Conservation (phyloP, 2,329 filamentous ascomycete species). For the Dothidotthia symphoricarpi region DNA sequence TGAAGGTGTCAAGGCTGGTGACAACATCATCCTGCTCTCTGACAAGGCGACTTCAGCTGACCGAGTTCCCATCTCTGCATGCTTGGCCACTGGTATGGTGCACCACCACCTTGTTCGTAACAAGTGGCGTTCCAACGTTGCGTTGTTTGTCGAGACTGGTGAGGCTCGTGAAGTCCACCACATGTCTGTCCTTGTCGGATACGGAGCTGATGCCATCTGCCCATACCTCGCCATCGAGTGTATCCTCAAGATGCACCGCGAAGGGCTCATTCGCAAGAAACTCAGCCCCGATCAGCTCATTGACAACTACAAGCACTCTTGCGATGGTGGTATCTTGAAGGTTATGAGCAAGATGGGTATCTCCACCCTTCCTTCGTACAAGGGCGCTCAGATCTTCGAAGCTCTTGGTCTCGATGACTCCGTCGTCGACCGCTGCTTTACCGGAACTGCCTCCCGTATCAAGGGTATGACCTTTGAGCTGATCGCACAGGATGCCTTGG, state of each 20-base stretch:
- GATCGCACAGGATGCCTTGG: constrained; percentile 91
- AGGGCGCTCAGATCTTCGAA: constrained; percentile 97
- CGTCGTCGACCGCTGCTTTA: constrained; percentile 92
- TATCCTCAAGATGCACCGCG: constrained; percentile 92
- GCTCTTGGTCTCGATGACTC: constrained; percentile 88
- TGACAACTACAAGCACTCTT: constrained; percentile 94
- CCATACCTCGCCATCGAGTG: constrained; percentile 95
- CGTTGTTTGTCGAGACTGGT: constrained; percentile 84
- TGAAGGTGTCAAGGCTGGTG: constrained; percentile 75
- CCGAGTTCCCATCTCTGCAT: constrained; percentile 79
- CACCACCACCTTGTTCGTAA: constrained; percentile 95
- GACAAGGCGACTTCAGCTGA: constrained; percentile 82
- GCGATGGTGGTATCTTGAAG: constrained; percentile 93
- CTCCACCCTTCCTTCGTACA: constrained; percentile 92
- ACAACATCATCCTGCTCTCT: constrained; percentile 85
- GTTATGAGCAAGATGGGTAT: constrained; percentile 99
- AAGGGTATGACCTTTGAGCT: constrained; percentile 90
- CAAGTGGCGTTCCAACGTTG: constrained; percentile 89
- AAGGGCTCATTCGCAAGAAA: constrained; percentile 89
- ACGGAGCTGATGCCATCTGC: constrained; percentile 91
- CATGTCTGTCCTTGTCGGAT: constrained; percentile 96
- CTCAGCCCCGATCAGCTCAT: constrained; percentile 78
- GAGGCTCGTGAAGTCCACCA: constrained; percentile 97
- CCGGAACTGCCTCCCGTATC: constrained; percentile 89
- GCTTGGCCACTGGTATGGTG: constrained; percentile 87